These are phyloP conservation scores for Neonectria faginata DNA, from an alignment of 2,329 filamentous ascomycete genomes.

Conservation along the genomic window DNA sequence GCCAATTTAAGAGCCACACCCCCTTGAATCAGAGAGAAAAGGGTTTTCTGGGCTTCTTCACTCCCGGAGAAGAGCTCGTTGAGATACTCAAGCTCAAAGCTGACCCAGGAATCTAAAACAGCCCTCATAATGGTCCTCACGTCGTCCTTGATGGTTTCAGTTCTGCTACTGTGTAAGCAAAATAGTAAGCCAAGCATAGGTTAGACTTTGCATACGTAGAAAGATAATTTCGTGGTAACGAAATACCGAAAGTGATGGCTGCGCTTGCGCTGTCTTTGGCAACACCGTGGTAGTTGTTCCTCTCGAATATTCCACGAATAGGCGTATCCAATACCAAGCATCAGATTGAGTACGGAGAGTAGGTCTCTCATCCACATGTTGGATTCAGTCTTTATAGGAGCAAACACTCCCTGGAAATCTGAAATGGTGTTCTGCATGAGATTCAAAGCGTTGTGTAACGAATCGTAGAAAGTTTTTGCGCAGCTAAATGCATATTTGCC, in stretches of 20 bases:
- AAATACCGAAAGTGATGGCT: background rate
- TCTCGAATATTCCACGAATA: background rate
- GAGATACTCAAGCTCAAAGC: background rate
- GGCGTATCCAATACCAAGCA: background rate
- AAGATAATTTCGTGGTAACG: background rate
- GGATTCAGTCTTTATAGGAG: background rate
- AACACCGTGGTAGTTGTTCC: background rate
- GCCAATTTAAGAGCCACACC: background rate
- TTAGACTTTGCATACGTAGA: background rate
- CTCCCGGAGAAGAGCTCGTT: background rate
- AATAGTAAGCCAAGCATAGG: background rate
- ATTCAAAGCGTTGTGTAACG: background rate
- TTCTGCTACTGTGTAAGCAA: background rate
- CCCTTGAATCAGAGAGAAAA: background rate
- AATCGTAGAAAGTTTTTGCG: background rate
- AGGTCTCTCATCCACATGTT: background rate
- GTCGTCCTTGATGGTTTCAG: background rate
- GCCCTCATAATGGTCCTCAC: background rate
- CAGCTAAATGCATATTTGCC: background rate
- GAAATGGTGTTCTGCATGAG: background rate
- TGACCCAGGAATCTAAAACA: background rate
- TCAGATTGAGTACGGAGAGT: background rate
- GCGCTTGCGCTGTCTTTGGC: slow-evolving; percentile 9
- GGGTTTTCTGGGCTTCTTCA: background rate
- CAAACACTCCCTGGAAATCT: background rate